Base-by-base conservation (phyloP, 2,329 filamentous ascomycete species). In the Stachybotrys elegans region DNA sequence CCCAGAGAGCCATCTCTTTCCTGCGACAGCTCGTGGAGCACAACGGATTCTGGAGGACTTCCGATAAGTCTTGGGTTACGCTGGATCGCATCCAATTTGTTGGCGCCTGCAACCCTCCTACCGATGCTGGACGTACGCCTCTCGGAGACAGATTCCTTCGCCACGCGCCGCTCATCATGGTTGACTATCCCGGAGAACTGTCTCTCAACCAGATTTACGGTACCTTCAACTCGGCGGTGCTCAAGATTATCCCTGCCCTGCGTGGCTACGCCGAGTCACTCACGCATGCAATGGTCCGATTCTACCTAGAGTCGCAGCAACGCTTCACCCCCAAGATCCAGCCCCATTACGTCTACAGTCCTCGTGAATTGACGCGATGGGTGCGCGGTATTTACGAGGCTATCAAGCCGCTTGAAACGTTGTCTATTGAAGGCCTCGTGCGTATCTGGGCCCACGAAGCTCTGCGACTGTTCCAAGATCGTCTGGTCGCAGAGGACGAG, bases 371-470 rank as follows among this genome's bases (percentile, higher is more conserved):
- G 57, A 98, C 94, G 12, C 80, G 93, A 62, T 99, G 93, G 93
- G 92, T 95, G 22, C 88, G 94, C 53, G 93, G 94, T 69, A 79
- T 99, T 17, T 98, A 99, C 56, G 93, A 99, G 67, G 92, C 93
- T 1, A 95, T 99, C 52, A 82, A 88, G 49, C 93, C 94, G 12
- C 78, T 98, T 12, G 93, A 98, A 66, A 86, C 77, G 11, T 74
- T 99, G 19, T 82, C 88, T 1, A 71, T 97, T 3, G 94, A 98
- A 68, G 93, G 93, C 1, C 75, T 99, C 39, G 84, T 98, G 34
- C 84, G 93, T 31, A 96, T 99, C 51, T 99, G 93, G 93, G 91
- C 94, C 0, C 93, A 99, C 55, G 93, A 98, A 70, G 93, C 94
- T 46, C 72, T 98, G 40, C 86, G 93, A 40, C 76, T 99, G 35